Base-by-base conservation (phyloP, 1,284 basidiomycete genomes). In the Rhodotorula sp. region DNA sequence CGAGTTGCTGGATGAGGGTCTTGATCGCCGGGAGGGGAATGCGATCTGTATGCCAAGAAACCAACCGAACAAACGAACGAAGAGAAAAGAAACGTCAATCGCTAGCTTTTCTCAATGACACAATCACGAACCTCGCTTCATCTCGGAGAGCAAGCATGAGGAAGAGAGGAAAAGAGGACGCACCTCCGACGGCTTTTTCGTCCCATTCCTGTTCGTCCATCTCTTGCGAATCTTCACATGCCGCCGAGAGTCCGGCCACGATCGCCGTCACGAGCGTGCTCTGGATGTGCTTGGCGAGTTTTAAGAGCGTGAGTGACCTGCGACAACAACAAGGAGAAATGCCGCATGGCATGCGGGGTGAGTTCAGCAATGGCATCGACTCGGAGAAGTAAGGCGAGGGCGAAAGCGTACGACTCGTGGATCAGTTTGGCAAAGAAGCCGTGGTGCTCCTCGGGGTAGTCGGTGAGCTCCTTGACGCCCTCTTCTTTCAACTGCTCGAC, bases 261-360 rank as follows among this genome's bases (percentile, higher is more conserved):
- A 77, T 61, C 10, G 69, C 64, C 18, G 12, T 49, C 18, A 23
- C 46, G 14, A 92, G 82, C 77, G 86, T 85, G 62, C 86, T 85
- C 66, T 87, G 87, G 61, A 92, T 85, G 65, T 88, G 84, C 80
- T 87, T 91, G 5, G 86, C 84, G 5, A 92, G 84, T 0, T 85
- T 83, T 4, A 82, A 71, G 5, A 88, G 77, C 1, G 87, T 85
- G 81, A 90, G 91, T 79, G 92, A 90, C 75, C 91, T 92, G 73
- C 31, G 34, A 14, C 8, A 14, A 12, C 12, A 43, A 43, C 49
- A 34, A 34, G 20, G 2, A 26, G 26, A 18, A 56, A n/a, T 7
- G 49, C 20, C 23, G 49, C 20, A 23, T 14, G 48, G 15, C 18
- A 18, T 39, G 20, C 5, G 20, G 7, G 20, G n/a, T n/a, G n/a